Evolutionary conservation across 1,139 yeast genomes (phyloP), one percentile per base, ranked within the genome.

Genomic region (Kodamaea derodonti): DNA sequence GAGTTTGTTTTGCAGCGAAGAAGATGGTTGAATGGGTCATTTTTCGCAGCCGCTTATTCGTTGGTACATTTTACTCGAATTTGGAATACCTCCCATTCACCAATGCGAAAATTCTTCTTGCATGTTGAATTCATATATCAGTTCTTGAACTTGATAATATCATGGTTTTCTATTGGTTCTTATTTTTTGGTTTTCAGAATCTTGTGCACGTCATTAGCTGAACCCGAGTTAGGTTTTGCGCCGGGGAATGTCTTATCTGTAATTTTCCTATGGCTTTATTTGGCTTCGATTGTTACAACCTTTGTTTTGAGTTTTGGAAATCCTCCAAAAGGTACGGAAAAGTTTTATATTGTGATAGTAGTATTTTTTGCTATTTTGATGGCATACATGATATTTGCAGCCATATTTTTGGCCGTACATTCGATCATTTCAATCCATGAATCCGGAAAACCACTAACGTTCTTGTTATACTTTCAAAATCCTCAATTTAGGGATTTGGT

Each of bases 251-350:
- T 84, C 4, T 66, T 92, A 23, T 80, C 95, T 3, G 92, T 85
- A 7, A 72, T 90, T 1, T 84, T 92, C 53, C 61, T 90, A 13
- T 92, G 97, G 97, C 63, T 92, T 24, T 92, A 92, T 52, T 72
- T 87, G 37, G 86, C 92, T 2, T 86, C 95, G 11, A 60, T 92
- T n/a, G 84, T 87, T 12, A 84, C 96, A 2, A 87, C 95, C 13
- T 92, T 92, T 59, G 90, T 92, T 35, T 65, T 92, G 43, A 81
- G 96, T 32, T 82, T 92, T 60, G 98, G 98, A 54, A 92, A 92
- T 56, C 82, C 90, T 38, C 98, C 98, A 2, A 83, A 81, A 49
- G 97, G 97, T 27, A 87, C 97, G 0, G 86, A 84, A 43, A 69
- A 68, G 48, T 84, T 87, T 49, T 92, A 92, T 56, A 62, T 85